Base-by-base conservation (phyloP, 805 yeast species). In the Pichia thaimueangensis region DNA sequence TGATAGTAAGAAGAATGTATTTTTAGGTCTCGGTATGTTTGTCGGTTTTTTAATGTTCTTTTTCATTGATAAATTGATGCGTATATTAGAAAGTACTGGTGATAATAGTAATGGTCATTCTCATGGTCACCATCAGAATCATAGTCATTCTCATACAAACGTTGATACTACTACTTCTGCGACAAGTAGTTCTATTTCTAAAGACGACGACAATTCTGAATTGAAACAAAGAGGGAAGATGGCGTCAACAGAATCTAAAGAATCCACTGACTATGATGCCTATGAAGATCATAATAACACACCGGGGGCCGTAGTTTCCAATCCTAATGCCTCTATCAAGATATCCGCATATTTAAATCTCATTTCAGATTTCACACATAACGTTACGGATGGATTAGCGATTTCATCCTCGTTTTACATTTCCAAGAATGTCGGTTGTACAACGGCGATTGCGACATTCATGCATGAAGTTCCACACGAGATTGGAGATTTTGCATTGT, bases 401-500 rank as follows among this genome's bases (percentile, higher is more conserved):
- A 70, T 84, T 36, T 74, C 87, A 1, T 74, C 89, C 0, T 73
- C 88, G 6, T 84, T 84, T 57, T 78, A 77, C 58, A 71, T 71
- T 35, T 70, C 80, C 31, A 69, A 71, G 40, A 65, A 61, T 35
- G 78, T 75, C 15, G 93, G 93, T 0, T 75, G 82, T 20, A 71
- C 82, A 2, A 81, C 89, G 0, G 74, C 83, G 19, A 61, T 82
- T 29, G 86, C 89, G 1, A 80, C 83, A 23, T 71, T 82, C 47
- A 73, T 80, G 60, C 93, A 84, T 57, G 93, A 84, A 57, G 74
- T 83, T 37, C 93, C 93, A 6, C 93, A 84, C 57, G 87, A 82
- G 55, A 73, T 84, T 47, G 89, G 91, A 37, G 93, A 84, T 55
- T 84, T 80, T 62, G 89, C 88, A 0, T 64, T 84, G 21, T 64